Base-by-base conservation (phyloP, 768 basidiomycete species). In the Pholiota molesta region DNA sequence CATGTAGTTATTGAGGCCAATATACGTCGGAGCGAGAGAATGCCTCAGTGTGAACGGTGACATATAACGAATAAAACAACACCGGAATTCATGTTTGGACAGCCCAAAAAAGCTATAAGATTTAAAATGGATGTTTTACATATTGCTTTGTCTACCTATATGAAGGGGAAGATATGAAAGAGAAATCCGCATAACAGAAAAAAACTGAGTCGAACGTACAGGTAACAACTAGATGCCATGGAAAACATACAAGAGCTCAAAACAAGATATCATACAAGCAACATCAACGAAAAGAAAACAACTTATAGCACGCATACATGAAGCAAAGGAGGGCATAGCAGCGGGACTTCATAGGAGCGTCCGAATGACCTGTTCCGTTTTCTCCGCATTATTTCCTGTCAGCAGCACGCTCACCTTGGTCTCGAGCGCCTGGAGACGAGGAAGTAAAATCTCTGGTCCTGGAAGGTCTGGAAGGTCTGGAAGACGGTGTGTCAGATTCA, bases 401-500 rank as follows among this genome's bases (percentile, higher is more conserved):
- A 58, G 13, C 29, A 23, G 14, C 29, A 58, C 29, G 35, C 29
- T 37, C 26, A 35, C 11, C 29, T 47, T 49, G 7, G 29, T 49
- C n/a, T 17, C 19, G 11, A 37, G 57, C 14, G 21, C n/a, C 10
- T 19, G 29, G 14, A 58, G 14, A 19, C 57, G 45, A 9, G 29
- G 47, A 9, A 58, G n/a, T 29, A 37, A 26, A 13, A 17, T 37
- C 4, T 21, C 26, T 33, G 42, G 39, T 7, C 37, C 53, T 35
- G 53, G 26, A n/a, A 6, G 13, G 29, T 60, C 44, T 35, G 53
- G 26, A n/a, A 6, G 13, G 29, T 60, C 44, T 47, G 52, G 39
- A 19, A 23, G 14, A 16, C 52, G 59, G 17, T 35, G 52, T 28
- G 47, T 45, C 23, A 60, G 17, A 21, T 54, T 44, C 52, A 60